Evolutionary conservation across 139 green algal genomes (phyloP).

Genomic region (Parachlorella kessleri): DNA sequence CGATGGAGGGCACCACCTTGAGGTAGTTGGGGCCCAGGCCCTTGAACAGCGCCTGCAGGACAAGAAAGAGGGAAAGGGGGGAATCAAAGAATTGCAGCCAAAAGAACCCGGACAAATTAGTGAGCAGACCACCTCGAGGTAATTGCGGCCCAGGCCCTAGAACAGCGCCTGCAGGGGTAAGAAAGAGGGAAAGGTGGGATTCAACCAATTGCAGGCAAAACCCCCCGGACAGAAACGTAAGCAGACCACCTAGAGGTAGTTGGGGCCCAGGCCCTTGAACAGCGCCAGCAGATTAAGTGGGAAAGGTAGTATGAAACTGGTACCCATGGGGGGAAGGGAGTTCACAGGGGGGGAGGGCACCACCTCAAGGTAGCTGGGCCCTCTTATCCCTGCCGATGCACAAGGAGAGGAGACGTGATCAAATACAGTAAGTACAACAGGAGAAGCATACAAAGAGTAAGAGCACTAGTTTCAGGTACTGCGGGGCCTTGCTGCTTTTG

Average conservation of each 20-base stretch:
- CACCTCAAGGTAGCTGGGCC: too few relatives aligned
- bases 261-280: constrained; percentile 90
- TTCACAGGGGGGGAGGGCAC: not conserved
- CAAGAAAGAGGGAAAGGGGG: not conserved
- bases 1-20: constrained; percentile 98
- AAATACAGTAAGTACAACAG: too few relatives aligned
- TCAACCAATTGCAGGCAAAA: too few relatives aligned
- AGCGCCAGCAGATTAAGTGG: constrained; percentile 22
- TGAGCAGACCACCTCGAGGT: not conserved
- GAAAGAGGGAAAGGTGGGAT: too few relatives aligned
- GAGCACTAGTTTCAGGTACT: too few relatives aligned
- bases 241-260: constrained; percentile 99
- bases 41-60: constrained; percentile 57
- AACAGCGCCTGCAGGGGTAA: too few relatives aligned
- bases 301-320: not conserved
- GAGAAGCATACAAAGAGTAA: too few relatives aligned
- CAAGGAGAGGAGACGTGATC: too few relatives aligned
- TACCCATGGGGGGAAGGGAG: not conserved
- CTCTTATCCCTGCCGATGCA: too few relatives aligned
- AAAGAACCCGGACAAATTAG: not conserved
- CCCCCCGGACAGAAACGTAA: too few relatives aligned
- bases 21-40: constrained; percentile 97
- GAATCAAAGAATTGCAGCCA: not conserved
- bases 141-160: not conserved
- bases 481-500: too few relatives aligned